Conservation (phyloP, 805 yeast genomes). For the Myxozyma monticola region DNA sequence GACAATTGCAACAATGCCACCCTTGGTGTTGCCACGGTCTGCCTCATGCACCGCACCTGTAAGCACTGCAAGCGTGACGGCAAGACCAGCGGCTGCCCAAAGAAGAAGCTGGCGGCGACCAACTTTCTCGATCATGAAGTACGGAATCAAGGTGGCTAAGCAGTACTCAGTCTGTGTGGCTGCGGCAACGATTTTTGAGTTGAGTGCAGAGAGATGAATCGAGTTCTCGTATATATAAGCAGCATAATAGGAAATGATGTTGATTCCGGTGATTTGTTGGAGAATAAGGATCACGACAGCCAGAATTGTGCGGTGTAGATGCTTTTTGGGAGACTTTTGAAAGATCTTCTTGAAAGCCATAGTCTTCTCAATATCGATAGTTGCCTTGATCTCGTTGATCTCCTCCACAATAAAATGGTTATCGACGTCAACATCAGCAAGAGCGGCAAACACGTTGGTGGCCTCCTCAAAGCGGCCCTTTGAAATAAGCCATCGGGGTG, state of each 20-base stretch:
- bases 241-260: slow-evolving; percentile 59
- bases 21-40: slow-evolving; percentile 37
- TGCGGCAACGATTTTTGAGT: slow-evolving; percentile 48
- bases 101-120: slow-evolving; percentile 47
- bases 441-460: slow-evolving; percentile 14
- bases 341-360: slow-evolving; percentile 21
- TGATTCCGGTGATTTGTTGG: slow-evolving; percentile 57
- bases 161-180: slow-evolving; percentile 45
- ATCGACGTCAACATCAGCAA: slow-evolving; percentile 38
- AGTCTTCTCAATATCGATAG: slow-evolving; percentile 18
- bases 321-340: slow-evolving; percentile 46
- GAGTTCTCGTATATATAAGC: slow-evolving; percentile 54
- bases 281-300: slow-evolving; percentile 48
- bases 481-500: slow-evolving; percentile 80
- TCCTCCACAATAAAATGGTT: slow-evolving; percentile 43
- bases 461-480: slow-evolving; percentile 68
- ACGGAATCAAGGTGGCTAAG: slow-evolving; percentile 50
- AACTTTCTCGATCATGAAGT: slow-evolving; percentile 52
- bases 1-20: slow-evolving; percentile 34
- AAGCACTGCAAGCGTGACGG: slow-evolving; percentile 34
- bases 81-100: slow-evolving; percentile 29
- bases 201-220: slow-evolving; percentile 47
- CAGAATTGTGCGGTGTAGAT: slow-evolving; percentile 50
- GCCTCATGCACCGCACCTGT: slow-evolving; percentile 43
- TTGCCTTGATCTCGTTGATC: slow-evolving; percentile 26